Conservation (phyloP, 2,329 filamentous ascomycete species). For the Atkinsonella texensis region DNA sequence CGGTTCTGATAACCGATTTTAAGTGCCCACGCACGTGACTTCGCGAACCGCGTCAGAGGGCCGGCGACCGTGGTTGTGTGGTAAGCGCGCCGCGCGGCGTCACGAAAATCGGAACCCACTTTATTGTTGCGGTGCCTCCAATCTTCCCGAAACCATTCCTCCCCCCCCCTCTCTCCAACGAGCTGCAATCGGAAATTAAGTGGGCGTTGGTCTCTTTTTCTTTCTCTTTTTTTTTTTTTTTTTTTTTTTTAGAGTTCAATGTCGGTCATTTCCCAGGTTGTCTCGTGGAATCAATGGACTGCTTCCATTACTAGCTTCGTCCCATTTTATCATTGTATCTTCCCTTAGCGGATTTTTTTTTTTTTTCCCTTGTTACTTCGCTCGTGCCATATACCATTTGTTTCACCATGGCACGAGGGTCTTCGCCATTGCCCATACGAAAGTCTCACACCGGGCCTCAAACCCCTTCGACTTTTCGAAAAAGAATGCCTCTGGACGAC, state of each 20-base stretch:
- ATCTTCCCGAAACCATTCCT: too few relatives aligned
- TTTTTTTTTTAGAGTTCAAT: too few relatives aligned
- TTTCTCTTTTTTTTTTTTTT: background rate
- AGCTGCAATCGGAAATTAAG: background rate
- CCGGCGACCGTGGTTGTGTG: background rate
- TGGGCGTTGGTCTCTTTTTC: background rate
- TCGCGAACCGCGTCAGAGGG: constrained; percentile 8
- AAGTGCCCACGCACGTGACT: constrained; percentile 13
- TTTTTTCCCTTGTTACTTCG: background rate
- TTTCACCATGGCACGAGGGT: constrained; percentile 16
- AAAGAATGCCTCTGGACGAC: constrained; percentile 18
- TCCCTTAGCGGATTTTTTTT: background rate
- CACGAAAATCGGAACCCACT: constrained; percentile 7
- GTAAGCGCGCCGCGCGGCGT: constrained; percentile 8
- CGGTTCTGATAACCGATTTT: background rate
- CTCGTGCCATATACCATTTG: background rate
- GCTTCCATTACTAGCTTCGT: background rate
- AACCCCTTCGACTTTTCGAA: constrained; percentile 15
- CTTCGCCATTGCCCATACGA: constrained; percentile 21
- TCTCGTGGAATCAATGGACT: background rate
- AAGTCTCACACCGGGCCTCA: constrained; percentile 17
- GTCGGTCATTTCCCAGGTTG: too few relatives aligned
- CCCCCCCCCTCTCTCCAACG: background rate
- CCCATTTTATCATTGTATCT: background rate
- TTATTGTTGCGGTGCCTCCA: background rate